A percentile compares a stretch with the other conserved stretches of the same genome.
phyloP scores from a whole-genome alignment of 2,329 filamentous ascomycete species.

The Aspergillus thermomutatus region DNA sequence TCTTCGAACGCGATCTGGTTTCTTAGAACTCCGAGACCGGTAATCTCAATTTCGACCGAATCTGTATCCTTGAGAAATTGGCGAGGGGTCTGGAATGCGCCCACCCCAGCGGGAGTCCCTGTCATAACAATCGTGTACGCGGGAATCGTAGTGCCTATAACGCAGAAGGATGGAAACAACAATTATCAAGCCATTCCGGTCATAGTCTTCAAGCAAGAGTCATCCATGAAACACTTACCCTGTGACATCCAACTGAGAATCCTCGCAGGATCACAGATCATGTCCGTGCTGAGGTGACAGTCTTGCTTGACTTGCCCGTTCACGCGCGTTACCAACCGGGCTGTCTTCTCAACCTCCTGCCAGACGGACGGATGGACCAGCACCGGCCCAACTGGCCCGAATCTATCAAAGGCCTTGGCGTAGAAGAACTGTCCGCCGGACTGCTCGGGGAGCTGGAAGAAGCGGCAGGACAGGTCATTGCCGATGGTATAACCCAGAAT shows the following conservation, averaged over 20 bases:
- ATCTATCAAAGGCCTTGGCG: slow-evolving; percentile 45
- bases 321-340: no score
- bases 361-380: slow-evolving; percentile 29
- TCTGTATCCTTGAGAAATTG: slow-evolving; percentile 32
- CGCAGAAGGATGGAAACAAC: neutral
- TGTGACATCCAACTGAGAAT: no score
- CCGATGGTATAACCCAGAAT: slow-evolving; percentile 14
- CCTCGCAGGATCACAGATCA: no score
- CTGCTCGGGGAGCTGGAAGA: slow-evolving; percentile 23
- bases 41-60: slow-evolving; percentile 20
- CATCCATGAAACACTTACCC: no score
- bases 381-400: slow-evolving; percentile 44
- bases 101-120: slow-evolving; percentile 46
- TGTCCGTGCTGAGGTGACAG: no score
- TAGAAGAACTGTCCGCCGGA: slow-evolving; percentile 34
- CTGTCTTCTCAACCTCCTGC: slow-evolving; percentile 6
- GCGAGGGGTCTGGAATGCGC: slow-evolving; percentile 26
- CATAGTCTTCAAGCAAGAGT: no score
- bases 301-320: no score
- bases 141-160: slow-evolving; percentile 44
- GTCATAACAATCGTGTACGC: slow-evolving; percentile 50
- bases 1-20: neutral
- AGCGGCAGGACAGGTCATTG: slow-evolving; percentile 27
- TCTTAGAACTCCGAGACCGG: slow-evolving; percentile 8
- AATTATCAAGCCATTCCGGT: no score